Base-by-base conservation (phyloP, 306 rosid genomes). In the Carpinus fangiana region DNA sequence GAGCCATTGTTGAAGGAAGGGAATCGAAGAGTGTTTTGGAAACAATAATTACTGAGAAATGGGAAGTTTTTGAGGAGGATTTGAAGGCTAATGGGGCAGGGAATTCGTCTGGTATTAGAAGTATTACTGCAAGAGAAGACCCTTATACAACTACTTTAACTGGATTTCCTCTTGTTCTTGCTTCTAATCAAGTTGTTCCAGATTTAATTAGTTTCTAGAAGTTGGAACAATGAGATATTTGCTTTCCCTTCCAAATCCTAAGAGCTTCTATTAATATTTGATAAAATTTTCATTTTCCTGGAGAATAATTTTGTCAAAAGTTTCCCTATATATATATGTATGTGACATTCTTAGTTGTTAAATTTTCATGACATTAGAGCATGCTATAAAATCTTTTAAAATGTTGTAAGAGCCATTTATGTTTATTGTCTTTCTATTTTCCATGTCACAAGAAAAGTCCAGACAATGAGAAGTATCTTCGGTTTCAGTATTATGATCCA, bases 41-140 rank as follows among this genome's bases (percentile, higher is more conserved):
- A 78, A 94, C 98, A 0, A 84, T 92, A 38, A 85, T 94, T 14
- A 94, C 98, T 0, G 87, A 94, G 4, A 82, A 90, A 48, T 94
- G 97, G 98, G 98, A 88, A 82, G 75, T 84, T 23, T 94, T 94
- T 76, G 94, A 90, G 10, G 95, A 86, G 10, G 91, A 90, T 53
- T 43, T 21, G 4, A 48, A 54, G 36, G 60, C 21, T 72, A 66
- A 64, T 74, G 69, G 17, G 28, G 48, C 43, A 50, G 73, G 52
- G 38, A 81, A 50, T 53, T 38, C 14, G 43, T 53, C n/a, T 14
- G 61, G 43, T 76, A 83, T 55, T 72, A 41, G 52, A 65, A 71
- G 14, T 75, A 23, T 23, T 53, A 4, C 34, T 64, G 69, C 64
- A 18, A 13, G 57, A 2, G 81, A 71, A 9, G 80, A 85, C 77